Conservation (phyloP, 2,329 filamentous ascomycete species). For the Fusarium vanettenii region DNA sequence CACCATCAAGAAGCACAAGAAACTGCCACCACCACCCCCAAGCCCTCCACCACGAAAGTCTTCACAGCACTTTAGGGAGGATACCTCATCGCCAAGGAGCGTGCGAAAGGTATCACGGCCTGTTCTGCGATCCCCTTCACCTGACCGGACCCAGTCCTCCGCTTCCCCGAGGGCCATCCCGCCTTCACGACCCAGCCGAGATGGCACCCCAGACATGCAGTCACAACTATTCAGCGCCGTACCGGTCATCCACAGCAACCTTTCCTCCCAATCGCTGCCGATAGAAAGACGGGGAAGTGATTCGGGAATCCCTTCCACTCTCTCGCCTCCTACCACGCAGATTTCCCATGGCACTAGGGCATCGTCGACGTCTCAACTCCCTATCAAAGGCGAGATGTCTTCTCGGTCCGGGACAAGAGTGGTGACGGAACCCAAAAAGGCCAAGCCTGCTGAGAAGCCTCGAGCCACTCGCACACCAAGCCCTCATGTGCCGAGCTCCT, state of each 20-base stretch:
- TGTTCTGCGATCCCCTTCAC: constrained; percentile 47
- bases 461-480: constrained; percentile 59
- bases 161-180: constrained; percentile 53
- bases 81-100: constrained; percentile 54
- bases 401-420: constrained; percentile 17
- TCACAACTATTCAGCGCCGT: constrained; percentile 63
- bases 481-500: constrained; percentile 65
- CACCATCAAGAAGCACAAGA: constrained; percentile 57
- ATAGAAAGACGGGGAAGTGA: constrained; percentile 60
- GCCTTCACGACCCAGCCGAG: constrained; percentile 74
- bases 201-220: constrained; percentile 73
- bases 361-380: constrained; percentile 49
- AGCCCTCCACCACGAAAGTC: constrained; percentile 73
- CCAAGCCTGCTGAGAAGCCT: constrained; percentile 30
- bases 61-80: constrained; percentile 65
- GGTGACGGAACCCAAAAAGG: constrained; percentile 35
- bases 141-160: constrained; percentile 44
- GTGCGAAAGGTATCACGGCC: constrained; percentile 46
- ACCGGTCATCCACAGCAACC: constrained; percentile 72
- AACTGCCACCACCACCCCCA: constrained; percentile 61
- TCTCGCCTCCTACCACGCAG: constrained; percentile 49
- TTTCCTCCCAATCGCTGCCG: constrained; percentile 61
- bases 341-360: constrained; percentile 45
- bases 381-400: constrained; percentile 33
- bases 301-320: constrained; percentile 46